phyloP scores from a whole-genome alignment of 2,329 filamentous ascomycete species.

The Akanthomyces dipterigenus region DNA sequence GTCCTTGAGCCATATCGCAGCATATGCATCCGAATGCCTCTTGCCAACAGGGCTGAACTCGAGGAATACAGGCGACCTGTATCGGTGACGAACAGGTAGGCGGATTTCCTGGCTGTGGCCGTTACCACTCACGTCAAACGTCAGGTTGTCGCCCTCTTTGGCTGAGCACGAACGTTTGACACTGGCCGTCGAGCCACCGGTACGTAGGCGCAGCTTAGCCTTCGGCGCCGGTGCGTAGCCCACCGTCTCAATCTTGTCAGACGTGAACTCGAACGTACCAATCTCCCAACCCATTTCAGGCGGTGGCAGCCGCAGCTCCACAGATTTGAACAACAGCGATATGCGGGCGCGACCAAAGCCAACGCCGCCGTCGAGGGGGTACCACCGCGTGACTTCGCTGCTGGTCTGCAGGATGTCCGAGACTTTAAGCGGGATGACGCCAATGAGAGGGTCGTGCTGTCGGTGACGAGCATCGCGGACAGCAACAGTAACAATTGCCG shows the following conservation, averaged over 20 bases:
- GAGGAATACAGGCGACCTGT: constrained; percentile 82
- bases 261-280: constrained; percentile 84
- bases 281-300: constrained; percentile 89
- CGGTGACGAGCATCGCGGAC: constrained; percentile 84
- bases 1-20: constrained; percentile 79
- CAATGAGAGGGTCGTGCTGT: constrained; percentile 90
- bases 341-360: constrained; percentile 87
- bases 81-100: constrained; percentile 83
- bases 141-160: constrained; percentile 47
- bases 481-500: constrained; percentile 75
- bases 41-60: constrained; percentile 70
- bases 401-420: constrained; percentile 82
- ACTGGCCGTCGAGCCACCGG: constrained; percentile 73
- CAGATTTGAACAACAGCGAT: constrained; percentile 80
- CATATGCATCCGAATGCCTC: constrained; percentile 66
- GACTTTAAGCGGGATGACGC: constrained; percentile 81
- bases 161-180: constrained; percentile 58
- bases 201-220: constrained; percentile 71
- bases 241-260: constrained; percentile 59
- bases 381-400: constrained; percentile 85
- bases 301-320: constrained; percentile 80
- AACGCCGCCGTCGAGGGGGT: constrained; percentile 90
- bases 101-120: constrained; percentile 46
- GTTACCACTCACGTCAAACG: constrained; percentile 42
- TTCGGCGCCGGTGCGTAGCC: constrained; percentile 58